A percentile compares a stretch with the other conserved stretches of the same genome.
phyloP scores from a whole-genome alignment of 305 asterid genomes.

The Fraxinus latifolia region DNA sequence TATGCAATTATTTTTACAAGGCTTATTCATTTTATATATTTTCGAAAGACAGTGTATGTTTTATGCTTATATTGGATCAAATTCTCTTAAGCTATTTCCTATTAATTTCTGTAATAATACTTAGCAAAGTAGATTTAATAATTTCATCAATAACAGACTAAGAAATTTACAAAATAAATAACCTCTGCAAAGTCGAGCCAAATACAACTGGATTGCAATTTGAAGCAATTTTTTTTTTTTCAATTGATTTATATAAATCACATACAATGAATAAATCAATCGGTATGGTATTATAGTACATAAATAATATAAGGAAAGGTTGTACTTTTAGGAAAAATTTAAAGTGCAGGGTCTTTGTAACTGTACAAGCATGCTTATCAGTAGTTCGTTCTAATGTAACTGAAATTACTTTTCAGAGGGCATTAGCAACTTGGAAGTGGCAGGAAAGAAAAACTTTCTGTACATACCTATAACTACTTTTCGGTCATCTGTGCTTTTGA shows the following conservation, averaged over 20 bases:
- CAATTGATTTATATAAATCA: background rate
- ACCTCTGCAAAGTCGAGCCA: background rate
- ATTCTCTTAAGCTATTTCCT: background rate
- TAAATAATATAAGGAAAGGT: background rate
- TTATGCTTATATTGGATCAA: background rate
- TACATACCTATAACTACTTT: constrained; percentile 16
- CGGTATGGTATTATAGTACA: background rate
- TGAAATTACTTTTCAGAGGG: background rate
- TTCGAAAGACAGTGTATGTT: background rate
- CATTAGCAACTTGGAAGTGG: background rate
- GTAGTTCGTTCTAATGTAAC: background rate
- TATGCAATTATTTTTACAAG: background rate
- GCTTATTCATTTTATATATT: background rate
- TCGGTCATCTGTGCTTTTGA: background rate
- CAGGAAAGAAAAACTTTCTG: background rate
- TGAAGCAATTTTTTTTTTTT: background rate
- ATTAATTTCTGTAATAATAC: background rate
- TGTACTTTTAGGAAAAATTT: constrained; percentile 2
- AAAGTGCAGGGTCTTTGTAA: background rate
- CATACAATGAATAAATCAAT: constrained; percentile 12
- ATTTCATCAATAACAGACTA: background rate
- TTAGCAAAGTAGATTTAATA: background rate
- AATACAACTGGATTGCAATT: constrained; percentile 1
- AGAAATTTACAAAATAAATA: background rate
- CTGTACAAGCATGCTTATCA: background rate